Evolutionary conservation across 1,284 basidiomycete genomes (phyloP).

Genomic region (Irpex rosettiformis): DNA sequence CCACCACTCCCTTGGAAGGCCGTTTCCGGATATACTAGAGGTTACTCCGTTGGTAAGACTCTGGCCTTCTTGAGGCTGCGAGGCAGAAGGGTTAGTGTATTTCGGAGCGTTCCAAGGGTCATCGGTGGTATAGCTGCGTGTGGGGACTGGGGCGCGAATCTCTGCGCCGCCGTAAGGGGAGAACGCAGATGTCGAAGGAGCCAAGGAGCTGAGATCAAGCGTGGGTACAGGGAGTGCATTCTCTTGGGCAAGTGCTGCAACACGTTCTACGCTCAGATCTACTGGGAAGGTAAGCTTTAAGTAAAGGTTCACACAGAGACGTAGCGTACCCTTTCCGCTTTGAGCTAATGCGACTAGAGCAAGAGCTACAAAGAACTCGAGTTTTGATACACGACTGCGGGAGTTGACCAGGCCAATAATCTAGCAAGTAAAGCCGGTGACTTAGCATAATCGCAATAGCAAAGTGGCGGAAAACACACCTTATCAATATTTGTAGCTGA

Average conservation of each 20-base stretch:
- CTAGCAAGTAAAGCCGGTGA: no score
- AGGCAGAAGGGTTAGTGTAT: slow-evolving; percentile 14
- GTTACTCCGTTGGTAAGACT: slow-evolving; percentile 43
- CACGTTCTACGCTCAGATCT: slow-evolving; percentile 82
- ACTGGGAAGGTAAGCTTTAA: slow-evolving; percentile 5
- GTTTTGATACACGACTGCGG: slow-evolving; percentile 70
- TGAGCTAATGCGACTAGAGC: slow-evolving; percentile 87
- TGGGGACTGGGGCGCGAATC: slow-evolving; percentile 38
- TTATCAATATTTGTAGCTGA: slow-evolving; percentile 80
- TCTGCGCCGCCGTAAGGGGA: slow-evolving; percentile 39
- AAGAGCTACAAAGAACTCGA: slow-evolving; percentile 86
- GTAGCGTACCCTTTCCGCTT: slow-evolving; percentile 59
- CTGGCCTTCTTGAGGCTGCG: slow-evolving; percentile 20
- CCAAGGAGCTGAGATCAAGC: slow-evolving; percentile 50
- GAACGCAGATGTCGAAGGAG: slow-evolving; percentile 54
- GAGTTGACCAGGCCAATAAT: slow-evolving; percentile 83
- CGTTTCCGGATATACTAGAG: slow-evolving; percentile 65
- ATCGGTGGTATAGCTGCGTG: slow-evolving; percentile 49
- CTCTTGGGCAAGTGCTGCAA: slow-evolving; percentile 67
- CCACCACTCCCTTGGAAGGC: slow-evolving; percentile 81
- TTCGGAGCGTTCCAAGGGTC: slow-evolving; percentile 67
- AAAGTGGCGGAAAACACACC: no score
- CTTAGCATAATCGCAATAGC: no score
- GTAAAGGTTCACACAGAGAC: slow-evolving; percentile 7
- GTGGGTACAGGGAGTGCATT: slow-evolving; percentile 67